These are phyloP conservation scores for Limtongozyma cylindracea DNA, from an alignment of 805 yeast species.

Conservation along the genomic window DNA sequence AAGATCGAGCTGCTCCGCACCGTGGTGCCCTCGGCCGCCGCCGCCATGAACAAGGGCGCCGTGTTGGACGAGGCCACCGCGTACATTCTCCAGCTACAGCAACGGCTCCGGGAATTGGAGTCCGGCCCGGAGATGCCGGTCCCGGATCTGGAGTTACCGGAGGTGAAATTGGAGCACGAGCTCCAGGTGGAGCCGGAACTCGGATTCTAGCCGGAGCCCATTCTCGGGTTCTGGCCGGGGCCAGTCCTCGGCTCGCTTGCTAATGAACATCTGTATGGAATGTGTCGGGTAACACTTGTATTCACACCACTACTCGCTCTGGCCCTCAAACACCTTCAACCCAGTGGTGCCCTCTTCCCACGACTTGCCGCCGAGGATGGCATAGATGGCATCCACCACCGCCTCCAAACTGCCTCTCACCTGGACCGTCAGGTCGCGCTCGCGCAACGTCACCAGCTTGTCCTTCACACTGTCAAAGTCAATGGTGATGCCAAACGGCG, in stretches of 20 bases:
- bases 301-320: too few species aligned
- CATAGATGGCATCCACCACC: slow-evolving; percentile 43
- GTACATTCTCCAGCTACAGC: not conserved
- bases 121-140: too few species aligned
- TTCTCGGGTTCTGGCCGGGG: too few species aligned
- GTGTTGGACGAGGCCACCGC: not conserved
- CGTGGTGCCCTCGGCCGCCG: not conserved
- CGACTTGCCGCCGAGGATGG: slow-evolving; percentile 42
- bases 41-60: not conserved
- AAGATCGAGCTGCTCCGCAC: not conserved
- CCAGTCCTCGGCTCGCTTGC: too few species aligned
- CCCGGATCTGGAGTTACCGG: too few species aligned
- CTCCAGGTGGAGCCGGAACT: too few species aligned
- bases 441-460: slow-evolving; percentile 79
- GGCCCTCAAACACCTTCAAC: slow-evolving; percentile 34
- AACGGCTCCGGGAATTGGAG: too few species aligned
- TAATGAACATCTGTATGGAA: too few species aligned
- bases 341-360: slow-evolving; percentile 75
- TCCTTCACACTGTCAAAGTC: slow-evolving; percentile 86
- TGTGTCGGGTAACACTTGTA: too few species aligned
- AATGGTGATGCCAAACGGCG: slow-evolving; percentile 94
- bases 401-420: slow-evolving; percentile 76
- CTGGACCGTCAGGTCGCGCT: slow-evolving; percentile 90
- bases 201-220: too few species aligned
- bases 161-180: too few species aligned